Base-by-base conservation (phyloP, 768 basidiomycete species). In the Collybiopsis confluens region DNA sequence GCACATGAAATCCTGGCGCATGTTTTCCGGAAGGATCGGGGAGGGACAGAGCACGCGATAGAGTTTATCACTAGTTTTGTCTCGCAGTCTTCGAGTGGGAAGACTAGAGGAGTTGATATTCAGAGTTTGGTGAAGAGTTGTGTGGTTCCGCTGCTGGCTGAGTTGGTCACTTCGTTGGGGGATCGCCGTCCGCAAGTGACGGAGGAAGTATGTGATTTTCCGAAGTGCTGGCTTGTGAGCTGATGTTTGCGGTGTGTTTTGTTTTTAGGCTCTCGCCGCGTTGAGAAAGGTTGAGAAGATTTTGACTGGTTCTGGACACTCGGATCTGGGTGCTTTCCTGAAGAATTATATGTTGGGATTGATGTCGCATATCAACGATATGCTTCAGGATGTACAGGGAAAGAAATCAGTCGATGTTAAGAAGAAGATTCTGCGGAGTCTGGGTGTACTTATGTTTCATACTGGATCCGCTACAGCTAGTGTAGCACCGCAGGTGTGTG, bases 401-500 rank as follows among this genome's bases (percentile, higher is more conserved):
- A 92, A 88, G 68, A 87, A 87, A 59, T 72, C 85, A 0, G 72
- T 82, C 0, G 69, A 71, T 8, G 75, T 77, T 30, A 98, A 97
- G 68, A 78, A 79, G 52, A 84, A 83, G 63, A 87, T 96, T 55
- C 72, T 98, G 45, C 80, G 88, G 23, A 86, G 90, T 57, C 70
- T 97, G 36, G 92, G 88, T 5, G 77, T 73, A 2, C 72, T 98
- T 49, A 80, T 92, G n/a, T 62, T 67, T 9, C 75, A 80, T 18
- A 81, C 95, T 54, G 93, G 90, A 0, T 71, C 83, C 6, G 72
- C 81, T 0, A 86, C 96, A 59, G 79, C 76, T 41, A 82, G 80
- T 43, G 86, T 92, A 51, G 85, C 92, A 3, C 92, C 93, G 18
- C 96, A 98, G 83, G 96, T 93, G 60, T 52, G 73, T 66, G n/a